These are phyloP conservation scores for Cyberlindnera mycetangii DNA, from an alignment of 805 yeast species.

Conservation along the genomic window DNA sequence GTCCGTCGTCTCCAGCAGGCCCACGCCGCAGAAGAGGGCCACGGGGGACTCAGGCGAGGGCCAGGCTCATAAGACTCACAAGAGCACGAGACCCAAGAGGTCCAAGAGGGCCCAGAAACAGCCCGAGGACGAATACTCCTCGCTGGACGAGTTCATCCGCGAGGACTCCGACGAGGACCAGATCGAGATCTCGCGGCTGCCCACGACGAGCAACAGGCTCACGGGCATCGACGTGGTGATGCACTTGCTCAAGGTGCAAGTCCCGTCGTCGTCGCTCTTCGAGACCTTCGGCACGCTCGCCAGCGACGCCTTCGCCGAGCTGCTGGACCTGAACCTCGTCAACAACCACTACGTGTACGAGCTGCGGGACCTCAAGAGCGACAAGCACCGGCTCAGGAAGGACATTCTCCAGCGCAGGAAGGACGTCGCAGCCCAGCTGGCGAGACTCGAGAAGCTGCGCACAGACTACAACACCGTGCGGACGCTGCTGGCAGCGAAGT, in stretches of 20 bases:
- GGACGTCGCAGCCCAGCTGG: constrained; percentile 26
- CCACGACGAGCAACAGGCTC: constrained; percentile 20
- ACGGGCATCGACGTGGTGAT: constrained; percentile 21
- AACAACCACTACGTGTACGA: constrained; percentile 33
- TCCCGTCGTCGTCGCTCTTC: constrained; percentile 9
- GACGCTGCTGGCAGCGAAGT: constrained; percentile 19
- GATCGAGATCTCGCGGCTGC: constrained; percentile 27
- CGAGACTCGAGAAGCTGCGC: constrained; percentile 25
- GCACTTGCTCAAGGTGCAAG: constrained; percentile 11
- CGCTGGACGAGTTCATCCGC: constrained; percentile 5
- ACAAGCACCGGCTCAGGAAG: constrained; percentile 30
- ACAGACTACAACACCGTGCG: constrained; percentile 25
- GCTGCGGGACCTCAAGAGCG: constrained; percentile 27
- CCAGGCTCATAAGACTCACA: background rate
- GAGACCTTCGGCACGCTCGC: constrained; percentile 24
- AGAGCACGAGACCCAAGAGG: background rate
- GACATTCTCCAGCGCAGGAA: constrained; percentile 30
- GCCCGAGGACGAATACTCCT: constrained; percentile 4
- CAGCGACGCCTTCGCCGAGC: constrained; percentile 29
- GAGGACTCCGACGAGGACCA: constrained; percentile 11
- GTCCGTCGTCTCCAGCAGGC: constrained; percentile 14
- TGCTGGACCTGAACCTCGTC: constrained; percentile 35
- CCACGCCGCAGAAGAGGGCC: constrained; percentile 11
- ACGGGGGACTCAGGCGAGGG: too few relatives aligned
- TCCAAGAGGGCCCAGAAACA: background rate